Percentiles rank a stretch among this genome's conserved stretches.
Evolutionary conservation across 805 yeast species (phyloP).

Genomic region (Yamadazyma akitaensis): DNA sequence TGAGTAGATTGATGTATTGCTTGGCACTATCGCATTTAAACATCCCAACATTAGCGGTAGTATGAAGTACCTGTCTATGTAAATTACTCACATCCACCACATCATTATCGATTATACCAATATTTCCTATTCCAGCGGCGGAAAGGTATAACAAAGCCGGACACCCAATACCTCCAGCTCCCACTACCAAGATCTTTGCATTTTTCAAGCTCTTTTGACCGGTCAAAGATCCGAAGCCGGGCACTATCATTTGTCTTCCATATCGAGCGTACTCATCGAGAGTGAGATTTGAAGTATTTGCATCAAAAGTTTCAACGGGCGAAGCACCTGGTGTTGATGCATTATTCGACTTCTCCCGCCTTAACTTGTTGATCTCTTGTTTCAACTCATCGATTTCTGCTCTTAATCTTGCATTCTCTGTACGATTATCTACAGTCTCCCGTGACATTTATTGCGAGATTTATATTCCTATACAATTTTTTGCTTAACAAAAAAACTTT

Average conservation of each 20-base stretch:
- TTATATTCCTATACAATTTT: conserved; percentile 50
- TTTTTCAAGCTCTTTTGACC: conserved; percentile 56
- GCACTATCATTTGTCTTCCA: conserved; percentile 95
- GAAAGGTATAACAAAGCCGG: conserved; percentile 83
- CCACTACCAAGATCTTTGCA: conserved; percentile 70
- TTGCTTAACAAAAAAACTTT: conserved; percentile 81
- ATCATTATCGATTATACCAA: conserved; percentile 89
- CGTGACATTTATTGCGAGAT: background rate
- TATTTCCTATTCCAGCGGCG: conserved; percentile 82
- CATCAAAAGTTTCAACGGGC: conserved; percentile 7
- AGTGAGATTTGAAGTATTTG: conserved; percentile 19
- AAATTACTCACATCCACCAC: conserved; percentile 78
- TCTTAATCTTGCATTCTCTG: background rate
- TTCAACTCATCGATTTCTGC: background rate
- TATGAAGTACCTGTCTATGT: conserved; percentile 86
- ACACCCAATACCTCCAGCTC: conserved; percentile 97
- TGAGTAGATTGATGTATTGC: conserved; percentile 47
- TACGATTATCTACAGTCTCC: background rate
- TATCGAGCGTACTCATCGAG: conserved; percentile 76
- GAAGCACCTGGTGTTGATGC: background rate
- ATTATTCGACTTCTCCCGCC: too few species aligned
- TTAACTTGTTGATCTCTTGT: too few species aligned
- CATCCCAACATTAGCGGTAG: conserved; percentile 61
- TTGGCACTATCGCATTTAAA: conserved; percentile 80
- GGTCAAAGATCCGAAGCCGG: conserved; percentile 56